Percentiles rank a stretch among this genome's conserved stretches.
These are phyloP conservation scores for Candida chauliodis DNA, from an alignment of 805 yeast genomes.

Conservation along the genomic window DNA sequence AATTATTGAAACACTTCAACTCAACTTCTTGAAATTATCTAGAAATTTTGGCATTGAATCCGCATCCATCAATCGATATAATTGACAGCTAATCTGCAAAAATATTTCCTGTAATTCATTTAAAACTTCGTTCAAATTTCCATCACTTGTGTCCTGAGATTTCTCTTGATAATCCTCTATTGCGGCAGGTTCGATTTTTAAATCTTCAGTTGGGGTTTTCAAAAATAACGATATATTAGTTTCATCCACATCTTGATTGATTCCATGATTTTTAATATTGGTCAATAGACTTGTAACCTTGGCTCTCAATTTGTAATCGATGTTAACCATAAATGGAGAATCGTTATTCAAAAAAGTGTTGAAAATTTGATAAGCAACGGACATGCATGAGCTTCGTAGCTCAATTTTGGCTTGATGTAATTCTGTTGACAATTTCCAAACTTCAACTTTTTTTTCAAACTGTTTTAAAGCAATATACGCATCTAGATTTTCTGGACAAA, in stretches of 20 bases:
- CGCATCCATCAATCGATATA: conserved; percentile 59
- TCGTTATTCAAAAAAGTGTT: conserved; percentile 62
- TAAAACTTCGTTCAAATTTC: not conserved
- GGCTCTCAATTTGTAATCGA: conserved; percentile 51
- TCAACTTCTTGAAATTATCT: conserved; percentile 1
- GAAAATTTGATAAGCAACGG: conserved; percentile 61
- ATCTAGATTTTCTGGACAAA: conserved; percentile 74
- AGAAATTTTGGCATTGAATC: conserved; percentile 72
- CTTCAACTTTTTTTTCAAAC: conserved; percentile 46
- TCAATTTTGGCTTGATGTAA: not conserved
- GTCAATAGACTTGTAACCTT: conserved; percentile 31
- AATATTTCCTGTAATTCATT: conserved; percentile 12
- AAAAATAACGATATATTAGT: conserved; percentile 2
- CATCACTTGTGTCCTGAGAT: not conserved
- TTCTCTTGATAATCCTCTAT: too few relatives aligned
- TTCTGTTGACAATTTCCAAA: conserved; percentile 24
- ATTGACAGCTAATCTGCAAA: conserved; percentile 45
- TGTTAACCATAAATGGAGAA: conserved; percentile 68
- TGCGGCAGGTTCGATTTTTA: conserved; percentile 1
- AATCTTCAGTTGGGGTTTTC: conserved; percentile 7
- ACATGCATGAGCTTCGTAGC: conserved; percentile 54
- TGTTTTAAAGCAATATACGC: conserved; percentile 60
- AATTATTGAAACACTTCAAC: too few relatives aligned
- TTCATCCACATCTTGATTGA: not conserved
- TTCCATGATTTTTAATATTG: conserved; percentile 3